Base-by-base conservation (phyloP, 176 grass and related monocot species). In the Oryza brachyantha region DNA sequence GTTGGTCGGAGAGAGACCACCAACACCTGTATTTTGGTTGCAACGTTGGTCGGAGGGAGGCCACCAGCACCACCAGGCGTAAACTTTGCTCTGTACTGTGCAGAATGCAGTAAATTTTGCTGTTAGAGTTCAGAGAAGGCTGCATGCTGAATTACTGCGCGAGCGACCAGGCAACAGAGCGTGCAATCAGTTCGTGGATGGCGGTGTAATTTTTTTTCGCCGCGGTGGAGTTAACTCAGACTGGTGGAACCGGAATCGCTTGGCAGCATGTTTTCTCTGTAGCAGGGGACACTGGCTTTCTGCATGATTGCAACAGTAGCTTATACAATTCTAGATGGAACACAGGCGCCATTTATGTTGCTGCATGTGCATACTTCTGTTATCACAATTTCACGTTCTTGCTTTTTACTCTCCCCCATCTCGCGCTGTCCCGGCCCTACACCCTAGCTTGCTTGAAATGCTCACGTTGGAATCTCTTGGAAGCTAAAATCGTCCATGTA, bases 121-220 rank as follows among this genome's bases (percentile, higher is more conserved):
- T 48, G 45, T 38, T 73, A 67, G 45, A 24, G 45, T 68, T 17
- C 37, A 36, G 52, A 79, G 17, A 74, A 35, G 35, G 72, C 21
- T 58, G 57, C 64, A 3, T 13, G 32, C 54, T 64, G 65, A 82
- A 78, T 83, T 87, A 87, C 24, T 78, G 57, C n/a, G 73, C 32
- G 55, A 76, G 72, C 19, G 72, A 80, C 1, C 34, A 41, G 31
- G 31, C 31, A 32, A 32, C 31, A 32, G 7, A 24, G 5, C 17
- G 9, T 25, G 8, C 67, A 71, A 31, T 45, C 48, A 29, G 65
- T 41, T 64, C 27, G 31, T 42, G 79, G 5, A 54, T 50, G n/a
- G 83, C 24, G 31, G 13, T 55, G 25, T 75, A 83, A 42, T 32
- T 64, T 52, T 64, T 52, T 42, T 62, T 28, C 10, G 29, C 22